Conservation (phyloP, 305 asterid species). For the Rubia occidens region DNA sequence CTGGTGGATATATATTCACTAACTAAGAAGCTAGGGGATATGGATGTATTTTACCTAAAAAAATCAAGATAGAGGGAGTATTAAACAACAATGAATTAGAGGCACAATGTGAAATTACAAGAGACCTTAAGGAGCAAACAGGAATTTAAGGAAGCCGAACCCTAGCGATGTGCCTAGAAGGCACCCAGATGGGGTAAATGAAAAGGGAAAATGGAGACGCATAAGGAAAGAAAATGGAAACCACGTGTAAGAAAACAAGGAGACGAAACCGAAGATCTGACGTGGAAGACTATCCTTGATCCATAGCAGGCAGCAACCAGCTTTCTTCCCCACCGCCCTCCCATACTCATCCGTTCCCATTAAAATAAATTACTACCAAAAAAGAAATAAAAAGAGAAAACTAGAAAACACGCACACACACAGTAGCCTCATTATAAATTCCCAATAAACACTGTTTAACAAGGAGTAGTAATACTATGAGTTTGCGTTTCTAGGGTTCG, state of each 20-base stretch:
- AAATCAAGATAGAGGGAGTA: too few relatives aligned
- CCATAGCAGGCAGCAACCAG: conserved; percentile 27
- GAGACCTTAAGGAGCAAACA: not conserved
- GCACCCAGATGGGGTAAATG: not conserved
- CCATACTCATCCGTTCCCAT: conserved; percentile 45
- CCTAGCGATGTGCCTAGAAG: not conserved
- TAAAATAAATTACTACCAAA: not conserved
- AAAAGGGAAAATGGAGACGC: too few relatives aligned
- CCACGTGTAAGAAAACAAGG: conserved; percentile 41
- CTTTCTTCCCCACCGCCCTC: conserved; percentile 25
- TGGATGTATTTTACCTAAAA: too few relatives aligned
- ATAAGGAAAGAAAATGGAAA: conserved; percentile 10
- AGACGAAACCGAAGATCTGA: conserved; percentile 27
- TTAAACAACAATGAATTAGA: not conserved
- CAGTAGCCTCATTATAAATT: not conserved
- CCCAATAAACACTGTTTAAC: not conserved
- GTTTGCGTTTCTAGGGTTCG: conserved; percentile 22
- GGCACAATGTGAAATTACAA: not conserved
- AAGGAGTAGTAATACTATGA: not conserved
- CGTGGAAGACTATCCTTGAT: conserved; percentile 24
- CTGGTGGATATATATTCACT: too few relatives aligned
- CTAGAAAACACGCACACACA: conserved; percentile 10
- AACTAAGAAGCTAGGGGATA: too few relatives aligned
- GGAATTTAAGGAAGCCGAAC: not conserved
- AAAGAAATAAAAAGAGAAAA: not conserved